These are phyloP conservation scores for Dothideomycetidae sp. DNA, from an alignment of 2,329 filamentous ascomycete species.

Conservation along the genomic window DNA sequence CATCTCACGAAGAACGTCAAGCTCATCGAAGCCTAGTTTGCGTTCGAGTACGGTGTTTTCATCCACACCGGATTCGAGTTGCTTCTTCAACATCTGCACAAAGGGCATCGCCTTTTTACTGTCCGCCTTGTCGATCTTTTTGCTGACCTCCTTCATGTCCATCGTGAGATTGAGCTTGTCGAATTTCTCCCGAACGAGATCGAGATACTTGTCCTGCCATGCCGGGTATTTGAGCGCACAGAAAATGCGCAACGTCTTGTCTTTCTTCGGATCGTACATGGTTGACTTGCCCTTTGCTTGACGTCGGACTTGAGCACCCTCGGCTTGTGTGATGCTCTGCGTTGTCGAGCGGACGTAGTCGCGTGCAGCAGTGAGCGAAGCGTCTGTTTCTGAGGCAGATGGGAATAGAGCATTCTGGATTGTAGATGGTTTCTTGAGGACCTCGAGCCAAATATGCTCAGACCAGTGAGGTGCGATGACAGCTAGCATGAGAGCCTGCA, in stretches of 20 bases:
- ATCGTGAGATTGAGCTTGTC: constrained; percentile 45
- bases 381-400: constrained; percentile 48
- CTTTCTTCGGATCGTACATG: constrained; percentile 75
- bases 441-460: constrained; percentile 87
- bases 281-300: constrained; percentile 82
- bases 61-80: constrained; percentile 49
- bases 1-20: constrained; percentile 62
- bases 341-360: constrained; percentile 65
- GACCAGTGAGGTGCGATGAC: constrained; percentile 87
- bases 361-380: constrained; percentile 59
- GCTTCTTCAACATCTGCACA: constrained; percentile 72
- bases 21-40: constrained; percentile 78
- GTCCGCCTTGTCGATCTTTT: constrained; percentile 68
- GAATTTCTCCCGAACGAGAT: constrained; percentile 60
- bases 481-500: constrained; percentile 69
- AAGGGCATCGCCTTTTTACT: constrained; percentile 99
- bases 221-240: constrained; percentile 64
- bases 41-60: constrained; percentile 60
- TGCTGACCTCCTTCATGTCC: constrained; percentile 70
- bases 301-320: constrained; percentile 72
- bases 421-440: constrained; percentile 59
- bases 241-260: constrained; percentile 83
- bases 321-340: constrained; percentile 72
- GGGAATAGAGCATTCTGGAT: constrained; percentile 73
- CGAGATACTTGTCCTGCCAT: constrained; percentile 87